Percentiles rank a stretch among this genome's conserved stretches.
phyloP scores from a whole-genome alignment of 768 basidiomycete genomes.

The Tulasnella sp. region DNA sequence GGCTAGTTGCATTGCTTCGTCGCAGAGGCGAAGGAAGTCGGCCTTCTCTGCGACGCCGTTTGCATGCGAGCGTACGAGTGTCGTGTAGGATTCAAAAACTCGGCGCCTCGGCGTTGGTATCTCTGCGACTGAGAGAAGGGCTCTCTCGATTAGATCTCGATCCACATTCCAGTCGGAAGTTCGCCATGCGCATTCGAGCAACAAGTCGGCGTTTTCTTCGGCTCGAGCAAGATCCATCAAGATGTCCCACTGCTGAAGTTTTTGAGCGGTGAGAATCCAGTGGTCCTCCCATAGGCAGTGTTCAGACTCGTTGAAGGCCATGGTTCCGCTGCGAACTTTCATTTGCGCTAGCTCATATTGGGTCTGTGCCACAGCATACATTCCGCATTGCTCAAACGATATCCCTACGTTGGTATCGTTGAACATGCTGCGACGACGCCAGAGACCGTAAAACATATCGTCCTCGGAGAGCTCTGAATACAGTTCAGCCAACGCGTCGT shows the following conservation, averaged over 20 bases:
- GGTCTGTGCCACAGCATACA: constrained; percentile 87
- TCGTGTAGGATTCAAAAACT: constrained; percentile 93
- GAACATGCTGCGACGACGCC: constrained; percentile 83
- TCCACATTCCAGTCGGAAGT: constrained; percentile 72
- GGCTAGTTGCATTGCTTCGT: constrained; percentile 94
- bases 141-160: constrained; percentile 58
- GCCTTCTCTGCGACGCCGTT: constrained; percentile 63
- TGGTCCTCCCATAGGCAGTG: constrained; percentile 99
- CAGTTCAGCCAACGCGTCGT: constrained; percentile 84
- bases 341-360: constrained; percentile 85
- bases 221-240: constrained; percentile 80
- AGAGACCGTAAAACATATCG: constrained; percentile 93
- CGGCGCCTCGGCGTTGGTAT: constrained; percentile 89
- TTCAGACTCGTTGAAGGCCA: constrained; percentile 89
- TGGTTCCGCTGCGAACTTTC: constrained; percentile 64
- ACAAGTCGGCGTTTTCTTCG: constrained; percentile 83
- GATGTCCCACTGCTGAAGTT: constrained; percentile 96
- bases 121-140: constrained; percentile 69
- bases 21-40: constrained; percentile 79
- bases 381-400: constrained; percentile 89
- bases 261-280: constrained; percentile 92
- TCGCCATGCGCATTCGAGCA: constrained; percentile 93
- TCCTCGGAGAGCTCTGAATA: constrained; percentile 95
- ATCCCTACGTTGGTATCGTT: constrained; percentile 79
- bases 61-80: constrained; percentile 57